Evolutionary conservation across 176 grass and related monocot species (phyloP), one percentile per base, ranked within the genome.

Genomic region (Aegilops sharonensis): DNA sequence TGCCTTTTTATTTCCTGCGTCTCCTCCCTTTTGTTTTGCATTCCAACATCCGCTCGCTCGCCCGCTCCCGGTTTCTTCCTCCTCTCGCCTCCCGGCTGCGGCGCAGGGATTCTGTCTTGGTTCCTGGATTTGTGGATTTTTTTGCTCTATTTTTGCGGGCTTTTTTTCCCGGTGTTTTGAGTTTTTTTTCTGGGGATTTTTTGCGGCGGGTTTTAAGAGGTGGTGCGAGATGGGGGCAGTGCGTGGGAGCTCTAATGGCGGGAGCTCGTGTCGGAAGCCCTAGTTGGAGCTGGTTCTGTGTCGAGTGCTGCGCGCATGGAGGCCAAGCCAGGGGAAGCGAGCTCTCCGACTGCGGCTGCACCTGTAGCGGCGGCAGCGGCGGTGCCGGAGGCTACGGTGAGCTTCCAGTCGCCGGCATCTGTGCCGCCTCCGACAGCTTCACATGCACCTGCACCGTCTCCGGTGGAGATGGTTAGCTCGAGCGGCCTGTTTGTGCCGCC

Each of bases 1-100:
- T 87, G 87, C 87, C 88, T 90, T 91, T 89, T 95, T 89, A 83
- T 95, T 95, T 87, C 85, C 85, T 79, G 37, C 27, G 11, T 74
- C 71, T 74, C 10, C 64, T 64, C 68, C 45, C 56, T 82, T 88
- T 84, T 80, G 35, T 69, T 78, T 77, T 70, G 68, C 77, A 52
- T 54, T 54, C 15, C 50, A 3, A 29, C 56, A 2, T 63, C 11
- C 11, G 25, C 61, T 17, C 35, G 74, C 74, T 9, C 14, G 31
- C 31, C 18, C 54, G 65, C 50, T 80, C 37, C 81, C 62, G 15
- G 56, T 60, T 71, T 56, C 88, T 45, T 82, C 86, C 23, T 77
- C 85, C 70, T 72, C 67, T 31, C 74, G 34, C n/a, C 61, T 21
- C 29, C 12, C 9, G 21, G 34, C 60, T 72, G 54, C 76, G 18